phyloP scores from a whole-genome alignment of 495 filamentous ascomycete genomes.

The Durotheca rogersii region DNA sequence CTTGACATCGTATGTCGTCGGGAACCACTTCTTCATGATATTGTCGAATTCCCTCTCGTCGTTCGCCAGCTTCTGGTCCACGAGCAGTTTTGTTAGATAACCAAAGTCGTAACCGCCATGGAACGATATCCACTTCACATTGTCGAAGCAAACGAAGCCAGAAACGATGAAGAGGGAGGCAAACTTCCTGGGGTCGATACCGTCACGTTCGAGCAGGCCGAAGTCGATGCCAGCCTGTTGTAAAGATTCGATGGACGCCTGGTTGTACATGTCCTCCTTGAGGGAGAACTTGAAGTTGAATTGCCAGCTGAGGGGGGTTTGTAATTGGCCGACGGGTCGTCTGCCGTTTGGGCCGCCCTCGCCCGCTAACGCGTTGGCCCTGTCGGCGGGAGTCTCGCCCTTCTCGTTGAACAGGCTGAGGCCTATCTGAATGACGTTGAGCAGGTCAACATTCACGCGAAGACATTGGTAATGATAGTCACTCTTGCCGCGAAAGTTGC shows the following conservation, averaged over 20 bases:
- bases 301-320: conserved; percentile 89
- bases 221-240: conserved; percentile 89
- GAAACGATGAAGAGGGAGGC: conserved; percentile 87
- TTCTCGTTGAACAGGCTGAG: conserved; percentile 87
- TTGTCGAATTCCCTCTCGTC: conserved; percentile 85
- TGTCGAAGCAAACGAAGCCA: conserved; percentile 81
- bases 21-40: conserved; percentile 86
- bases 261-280: conserved; percentile 93
- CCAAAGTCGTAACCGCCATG: conserved; percentile 99
- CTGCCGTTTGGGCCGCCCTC: conserved; percentile 43
- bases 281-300: conserved; percentile 98
- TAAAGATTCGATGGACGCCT: conserved; percentile 86
- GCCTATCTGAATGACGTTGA: conserved; percentile 95
- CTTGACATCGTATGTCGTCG: conserved; percentile 91
- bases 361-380: conserved; percentile 56
- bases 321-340: conserved; percentile 55
- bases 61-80: conserved; percentile 73
- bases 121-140: conserved; percentile 94
- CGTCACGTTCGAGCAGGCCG: conserved; percentile 71
- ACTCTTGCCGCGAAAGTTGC: conserved; percentile 86
- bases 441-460: conserved; percentile 92
- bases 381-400: conserved; percentile 77
- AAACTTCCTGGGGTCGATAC: conserved; percentile 89
- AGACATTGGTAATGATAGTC: conserved; percentile 99
- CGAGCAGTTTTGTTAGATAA: conserved; percentile 90